Evolutionary conservation across 1,284 basidiomycete species (phyloP).

Genomic region (Psilocybe mexicana): DNA sequence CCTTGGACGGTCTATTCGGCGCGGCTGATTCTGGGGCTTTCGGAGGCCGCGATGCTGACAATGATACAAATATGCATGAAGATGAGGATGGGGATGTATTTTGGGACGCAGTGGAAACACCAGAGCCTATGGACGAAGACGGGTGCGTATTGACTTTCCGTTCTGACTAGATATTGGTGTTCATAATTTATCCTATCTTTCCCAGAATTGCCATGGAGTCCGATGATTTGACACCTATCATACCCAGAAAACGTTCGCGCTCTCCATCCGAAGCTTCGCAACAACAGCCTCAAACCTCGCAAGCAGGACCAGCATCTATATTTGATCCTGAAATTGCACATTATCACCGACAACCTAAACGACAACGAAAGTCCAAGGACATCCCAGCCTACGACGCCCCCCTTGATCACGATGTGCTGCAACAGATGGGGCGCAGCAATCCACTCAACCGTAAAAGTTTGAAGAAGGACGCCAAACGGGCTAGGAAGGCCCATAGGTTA

Average conservation of each 20-base stretch:
- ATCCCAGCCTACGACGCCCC: slow-evolving; percentile 50
- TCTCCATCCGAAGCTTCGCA: slow-evolving; percentile 36
- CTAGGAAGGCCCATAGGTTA: slow-evolving; percentile 44
- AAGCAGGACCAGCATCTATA: not conserved
- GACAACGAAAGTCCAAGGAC: slow-evolving; percentile 54
- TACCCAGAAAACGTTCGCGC: slow-evolving; percentile 41
- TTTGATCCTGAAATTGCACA: slow-evolving; percentile 12
- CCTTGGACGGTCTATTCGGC: slow-evolving; percentile 73
- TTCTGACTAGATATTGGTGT: not conserved
- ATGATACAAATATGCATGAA: slow-evolving; percentile 32
- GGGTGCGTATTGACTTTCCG: slow-evolving; percentile 35
- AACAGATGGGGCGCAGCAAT: slow-evolving; percentile 50
- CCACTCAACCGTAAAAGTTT: slow-evolving; percentile 56
- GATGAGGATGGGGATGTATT: slow-evolving; percentile 40
- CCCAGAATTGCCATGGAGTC: slow-evolving; percentile 39
- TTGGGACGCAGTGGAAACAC: slow-evolving; percentile 34
- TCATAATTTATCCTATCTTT: not conserved
- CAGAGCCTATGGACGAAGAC: slow-evolving; percentile 47
- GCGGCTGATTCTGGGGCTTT: slow-evolving; percentile 77
- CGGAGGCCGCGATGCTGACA: slow-evolving; percentile 34
- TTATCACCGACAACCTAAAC: slow-evolving; percentile 53
- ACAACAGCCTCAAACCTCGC: slow-evolving; percentile 8
- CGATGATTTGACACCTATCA: slow-evolving; percentile 41
- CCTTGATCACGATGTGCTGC: slow-evolving; percentile 41
- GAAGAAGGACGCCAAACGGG: slow-evolving; percentile 63